These are phyloP conservation scores for Pochonia chlamydosporia DNA, from an alignment of 2,329 filamentous ascomycete species.

Conservation along the genomic window DNA sequence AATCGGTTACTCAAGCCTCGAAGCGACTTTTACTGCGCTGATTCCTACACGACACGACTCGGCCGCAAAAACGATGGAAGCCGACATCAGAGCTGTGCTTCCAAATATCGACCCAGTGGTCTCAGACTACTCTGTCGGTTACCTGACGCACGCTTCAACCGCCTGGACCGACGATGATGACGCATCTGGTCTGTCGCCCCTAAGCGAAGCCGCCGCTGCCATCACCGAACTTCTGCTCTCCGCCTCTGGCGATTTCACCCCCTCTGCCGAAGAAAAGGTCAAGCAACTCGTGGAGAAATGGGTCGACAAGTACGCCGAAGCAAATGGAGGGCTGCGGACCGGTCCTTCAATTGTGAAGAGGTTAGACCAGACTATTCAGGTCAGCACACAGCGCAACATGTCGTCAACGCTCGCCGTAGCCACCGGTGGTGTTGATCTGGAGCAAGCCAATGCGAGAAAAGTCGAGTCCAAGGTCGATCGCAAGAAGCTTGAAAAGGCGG, in stretches of 20 bases:
- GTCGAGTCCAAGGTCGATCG: constrained; percentile 96
- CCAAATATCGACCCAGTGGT: constrained; percentile 84
- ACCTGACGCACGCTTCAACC: constrained; percentile 87
- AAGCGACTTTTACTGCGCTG: background rate
- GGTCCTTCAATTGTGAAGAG: constrained; percentile 73
- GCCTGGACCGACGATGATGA: constrained; percentile 73
- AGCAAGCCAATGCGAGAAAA: constrained; percentile 87
- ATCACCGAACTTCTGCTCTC: constrained; percentile 88
- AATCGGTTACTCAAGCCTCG: background rate
- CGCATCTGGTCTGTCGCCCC: constrained; percentile 61
- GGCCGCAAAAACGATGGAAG: constrained; percentile 66
- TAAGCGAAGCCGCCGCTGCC: constrained; percentile 76
- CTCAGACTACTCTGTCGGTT: constrained; percentile 90
- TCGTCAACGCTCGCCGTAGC: constrained; percentile 90
- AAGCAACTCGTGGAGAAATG: constrained; percentile 83
- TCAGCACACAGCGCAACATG: constrained; percentile 89
- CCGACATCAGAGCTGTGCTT: constrained; percentile 77
- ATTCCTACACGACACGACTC: background rate
- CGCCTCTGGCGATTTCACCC: constrained; percentile 77
- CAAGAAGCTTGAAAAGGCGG: constrained; percentile 98
- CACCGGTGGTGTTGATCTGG: constrained; percentile 79
- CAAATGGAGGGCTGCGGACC: constrained; percentile 65
- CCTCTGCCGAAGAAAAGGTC: constrained; percentile 70
- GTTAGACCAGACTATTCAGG: constrained; percentile 91
- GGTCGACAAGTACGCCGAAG: constrained; percentile 72